phyloP scores from a whole-genome alignment of 1,284 basidiomycete species.

The Ceratobasidium sp. region DNA sequence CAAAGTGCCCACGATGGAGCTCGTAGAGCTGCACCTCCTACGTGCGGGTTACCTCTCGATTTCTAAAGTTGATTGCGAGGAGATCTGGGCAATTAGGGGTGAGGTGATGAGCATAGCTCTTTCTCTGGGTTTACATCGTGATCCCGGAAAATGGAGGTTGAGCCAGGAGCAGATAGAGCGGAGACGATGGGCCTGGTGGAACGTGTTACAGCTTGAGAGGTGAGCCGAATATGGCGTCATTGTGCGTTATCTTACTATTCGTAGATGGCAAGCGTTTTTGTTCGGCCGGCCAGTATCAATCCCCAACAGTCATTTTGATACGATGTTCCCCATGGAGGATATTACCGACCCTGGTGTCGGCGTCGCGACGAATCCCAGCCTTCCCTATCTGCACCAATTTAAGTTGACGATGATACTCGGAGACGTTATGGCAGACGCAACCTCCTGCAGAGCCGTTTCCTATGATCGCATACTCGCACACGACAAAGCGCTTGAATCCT shows the following conservation, averaged over 20 bases:
- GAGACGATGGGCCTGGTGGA: conserved; percentile 87
- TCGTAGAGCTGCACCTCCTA: conserved; percentile 71
- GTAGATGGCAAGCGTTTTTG: conserved; percentile 83
- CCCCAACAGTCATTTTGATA: conserved; percentile 82
- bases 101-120: conserved; percentile 76
- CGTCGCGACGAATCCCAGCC: conserved; percentile 50
- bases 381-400: conserved; percentile 78
- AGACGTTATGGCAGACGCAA: conserved; percentile 82
- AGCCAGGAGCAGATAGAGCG: conserved; percentile 73
- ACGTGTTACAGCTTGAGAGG: conserved; percentile 79
- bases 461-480: conserved; percentile 77
- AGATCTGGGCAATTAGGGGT: conserved; percentile 77
- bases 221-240: conserved; percentile 52
- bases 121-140: conserved; percentile 83
- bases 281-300: conserved; percentile 80
- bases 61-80: conserved; percentile 77
- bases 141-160: conserved; percentile 78
- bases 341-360: conserved; percentile 31
- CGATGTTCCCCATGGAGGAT: conserved; percentile 65
- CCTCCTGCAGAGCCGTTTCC: conserved; percentile 75
- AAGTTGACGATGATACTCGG: conserved; percentile 79
- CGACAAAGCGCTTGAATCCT: conserved; percentile 71
- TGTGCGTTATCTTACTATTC: conserved; percentile 23
- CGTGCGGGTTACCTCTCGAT: conserved; percentile 75
- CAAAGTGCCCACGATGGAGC: conserved; percentile 43